Percentiles rank a stretch among this genome's conserved stretches.
Evolutionary conservation across 116 monocot genomes (phyloP).

Genomic region (Papilionanthe hybrid): DNA sequence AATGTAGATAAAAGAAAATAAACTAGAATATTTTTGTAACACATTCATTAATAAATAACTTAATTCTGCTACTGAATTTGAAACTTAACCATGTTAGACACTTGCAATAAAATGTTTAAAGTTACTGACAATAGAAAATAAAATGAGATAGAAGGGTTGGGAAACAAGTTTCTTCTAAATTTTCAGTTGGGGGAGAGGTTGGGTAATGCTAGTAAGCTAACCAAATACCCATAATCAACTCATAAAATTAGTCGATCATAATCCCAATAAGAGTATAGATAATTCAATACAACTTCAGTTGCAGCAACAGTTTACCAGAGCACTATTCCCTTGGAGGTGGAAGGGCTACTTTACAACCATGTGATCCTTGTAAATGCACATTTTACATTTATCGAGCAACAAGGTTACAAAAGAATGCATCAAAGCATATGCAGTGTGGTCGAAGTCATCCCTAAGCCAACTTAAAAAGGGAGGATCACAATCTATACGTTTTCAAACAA

Average conservation of each 20-base stretch:
- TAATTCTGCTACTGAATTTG: not conserved
- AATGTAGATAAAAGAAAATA: not conserved
- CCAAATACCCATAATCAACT: not conserved
- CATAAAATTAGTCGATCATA: not conserved
- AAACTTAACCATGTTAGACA: not conserved
- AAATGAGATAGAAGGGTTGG: not conserved
- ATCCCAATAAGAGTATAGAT: not conserved
- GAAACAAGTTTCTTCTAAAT: not conserved
- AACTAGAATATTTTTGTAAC: not conserved
- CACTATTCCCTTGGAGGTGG: no score
- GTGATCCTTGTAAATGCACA: no score
- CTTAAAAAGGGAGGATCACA: no score
- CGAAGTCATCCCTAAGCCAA: no score
- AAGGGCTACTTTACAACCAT: no score
- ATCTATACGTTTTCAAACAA: no score
- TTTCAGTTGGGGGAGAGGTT: not conserved
- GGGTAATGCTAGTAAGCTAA: not conserved
- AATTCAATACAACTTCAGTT: not conserved
- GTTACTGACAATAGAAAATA: not conserved
- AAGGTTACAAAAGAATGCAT: no score
- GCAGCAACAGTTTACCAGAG: not conserved
- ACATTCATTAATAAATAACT: not conserved
- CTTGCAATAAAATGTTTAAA: not conserved
- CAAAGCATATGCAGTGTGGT: no score
- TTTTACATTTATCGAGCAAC: no score